A percentile compares a stretch with the other conserved stretches of the same genome.
Conservation (phyloP, 2,329 filamentous ascomycete species). For the Elsinoe batatas region DNA sequence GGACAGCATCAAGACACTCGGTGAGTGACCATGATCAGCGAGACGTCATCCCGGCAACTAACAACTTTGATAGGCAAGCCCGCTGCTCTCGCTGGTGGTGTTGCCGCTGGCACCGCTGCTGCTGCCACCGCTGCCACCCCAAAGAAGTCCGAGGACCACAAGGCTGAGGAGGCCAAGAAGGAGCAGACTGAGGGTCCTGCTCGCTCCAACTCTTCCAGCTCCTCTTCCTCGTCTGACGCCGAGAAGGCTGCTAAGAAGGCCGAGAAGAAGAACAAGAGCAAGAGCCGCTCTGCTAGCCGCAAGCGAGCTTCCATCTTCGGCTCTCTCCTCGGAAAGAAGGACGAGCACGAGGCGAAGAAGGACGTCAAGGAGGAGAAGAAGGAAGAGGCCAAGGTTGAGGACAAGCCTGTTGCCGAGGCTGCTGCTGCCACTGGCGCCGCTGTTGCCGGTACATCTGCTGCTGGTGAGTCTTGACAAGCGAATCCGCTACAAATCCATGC, state of each 20-base stretch:
- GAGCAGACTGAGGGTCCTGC: slow-evolving; percentile 40
- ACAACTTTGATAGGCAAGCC: slow-evolving; percentile 32
- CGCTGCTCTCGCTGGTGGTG: slow-evolving; percentile 27
- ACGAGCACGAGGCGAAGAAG: slow-evolving; percentile 35
- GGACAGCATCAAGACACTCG: slow-evolving; percentile 63
- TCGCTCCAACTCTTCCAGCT: slow-evolving; percentile 30
- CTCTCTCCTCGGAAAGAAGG: slow-evolving; percentile 52
- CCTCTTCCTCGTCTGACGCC: slow-evolving; percentile 35
- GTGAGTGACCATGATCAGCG: slow-evolving; percentile 35
- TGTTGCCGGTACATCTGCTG: slow-evolving; percentile 28
- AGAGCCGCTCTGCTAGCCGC: slow-evolving; percentile 52
- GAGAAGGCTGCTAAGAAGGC: slow-evolving; percentile 31
- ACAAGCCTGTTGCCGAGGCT: slow-evolving; percentile 24
- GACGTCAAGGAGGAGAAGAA: slow-evolving; percentile 31
- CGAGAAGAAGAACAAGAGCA: slow-evolving; percentile 38
- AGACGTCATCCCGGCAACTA: slow-evolving; percentile 25
- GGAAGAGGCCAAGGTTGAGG: slow-evolving; percentile 35
- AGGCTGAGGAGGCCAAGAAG: slow-evolving; percentile 28
- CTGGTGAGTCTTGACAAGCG: slow-evolving; percentile 21
- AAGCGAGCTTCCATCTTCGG: slow-evolving; percentile 52
- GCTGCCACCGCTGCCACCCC: slow-evolving; percentile 29
- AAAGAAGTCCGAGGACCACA: slow-evolving; percentile 28
- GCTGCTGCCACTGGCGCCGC: slow-evolving; percentile 29
- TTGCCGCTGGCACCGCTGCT: slow-evolving; percentile 17
- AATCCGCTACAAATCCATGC: slow-evolving; percentile 15